These are phyloP conservation scores for Theobroma grandiflorum DNA, from an alignment of 441 rosid species.

Conservation along the genomic window DNA sequence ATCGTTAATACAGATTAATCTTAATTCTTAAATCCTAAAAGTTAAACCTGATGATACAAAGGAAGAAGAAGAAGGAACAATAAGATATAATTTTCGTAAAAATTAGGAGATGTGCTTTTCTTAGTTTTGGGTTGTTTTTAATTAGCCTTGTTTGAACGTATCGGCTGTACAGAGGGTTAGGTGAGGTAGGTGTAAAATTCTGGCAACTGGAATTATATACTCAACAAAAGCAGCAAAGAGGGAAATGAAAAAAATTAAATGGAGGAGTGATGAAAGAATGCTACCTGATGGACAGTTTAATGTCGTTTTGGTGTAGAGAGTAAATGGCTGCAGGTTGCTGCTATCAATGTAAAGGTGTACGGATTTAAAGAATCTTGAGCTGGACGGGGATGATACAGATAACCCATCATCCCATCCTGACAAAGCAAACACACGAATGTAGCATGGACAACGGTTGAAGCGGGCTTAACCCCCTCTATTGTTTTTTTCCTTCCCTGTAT, in stretches of 20 bases:
- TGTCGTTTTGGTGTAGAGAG: constrained; percentile 25
- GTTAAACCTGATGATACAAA: no score
- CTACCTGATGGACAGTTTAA: background rate
- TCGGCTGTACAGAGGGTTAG: background rate
- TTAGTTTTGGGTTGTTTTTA: background rate
- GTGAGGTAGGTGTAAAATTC: constrained; percentile 15
- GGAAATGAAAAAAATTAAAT: background rate
- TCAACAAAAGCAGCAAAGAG: background rate
- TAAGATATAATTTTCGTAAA: no score
- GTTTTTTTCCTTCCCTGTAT: no score
- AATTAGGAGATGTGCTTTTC: background rate
- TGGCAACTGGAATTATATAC: background rate
- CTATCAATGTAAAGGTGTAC: constrained; percentile 8
- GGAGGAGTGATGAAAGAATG: background rate
- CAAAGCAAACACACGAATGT: background rate
- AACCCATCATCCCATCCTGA: background rate
- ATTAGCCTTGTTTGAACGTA: background rate
- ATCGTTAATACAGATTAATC: no score
- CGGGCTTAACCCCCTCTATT: background rate
- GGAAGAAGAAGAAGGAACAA: no score
- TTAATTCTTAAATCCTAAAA: no score
- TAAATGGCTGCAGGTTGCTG: constrained; percentile 21
- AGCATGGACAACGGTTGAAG: background rate
- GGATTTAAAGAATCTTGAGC: background rate
- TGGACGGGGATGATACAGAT: background rate